Percentiles rank a stretch among this genome's conserved stretches.
Conservation (phyloP, 345 rosid species). For the Populus deltoides region DNA sequence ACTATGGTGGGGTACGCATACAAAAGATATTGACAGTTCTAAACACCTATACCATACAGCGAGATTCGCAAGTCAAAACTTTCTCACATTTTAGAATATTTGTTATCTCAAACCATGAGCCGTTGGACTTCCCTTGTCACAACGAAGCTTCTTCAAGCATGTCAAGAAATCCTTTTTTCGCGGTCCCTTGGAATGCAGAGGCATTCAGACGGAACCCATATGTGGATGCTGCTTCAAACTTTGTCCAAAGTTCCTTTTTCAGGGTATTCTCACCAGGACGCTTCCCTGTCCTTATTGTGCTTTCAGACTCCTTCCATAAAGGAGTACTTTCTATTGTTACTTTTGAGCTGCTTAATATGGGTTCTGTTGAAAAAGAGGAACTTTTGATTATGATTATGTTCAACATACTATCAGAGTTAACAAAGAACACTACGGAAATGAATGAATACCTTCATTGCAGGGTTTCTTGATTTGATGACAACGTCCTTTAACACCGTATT, state of each 20-base stretch:
- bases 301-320: conserved; percentile 49
- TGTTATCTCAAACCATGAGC: conserved; percentile 12
- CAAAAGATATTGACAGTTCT: neutral
- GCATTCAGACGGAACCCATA: conserved; percentile 28
- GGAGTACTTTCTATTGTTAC: conserved; percentile 57
- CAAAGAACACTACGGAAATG: neutral
- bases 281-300: conserved; percentile 47
- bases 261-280: conserved; percentile 82
- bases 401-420: neutral
- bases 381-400: neutral
- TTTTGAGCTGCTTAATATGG: conserved; percentile 20
- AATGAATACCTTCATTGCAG: conserved; percentile 13
- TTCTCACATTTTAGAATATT: neutral
- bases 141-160: conserved; percentile 81
- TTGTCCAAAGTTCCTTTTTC: conserved; percentile 93
- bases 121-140: conserved; percentile 23
- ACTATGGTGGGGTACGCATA: conserved; percentile 1
- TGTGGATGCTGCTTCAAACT: conserved; percentile 77
- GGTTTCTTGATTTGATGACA: conserved; percentile 19
- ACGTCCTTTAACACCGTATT: conserved; percentile 10
- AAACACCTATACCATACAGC: conserved; percentile 3
- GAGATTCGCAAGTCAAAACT: conserved; percentile 9
- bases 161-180: conserved; percentile 73
- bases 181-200: conserved; percentile 27
- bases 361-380: conserved; percentile 26